Evolutionary conservation across 1,284 basidiomycete genomes (phyloP), one percentile per base, ranked within the genome.

Genomic region (Anthracocystis panici-leucophaei): DNA sequence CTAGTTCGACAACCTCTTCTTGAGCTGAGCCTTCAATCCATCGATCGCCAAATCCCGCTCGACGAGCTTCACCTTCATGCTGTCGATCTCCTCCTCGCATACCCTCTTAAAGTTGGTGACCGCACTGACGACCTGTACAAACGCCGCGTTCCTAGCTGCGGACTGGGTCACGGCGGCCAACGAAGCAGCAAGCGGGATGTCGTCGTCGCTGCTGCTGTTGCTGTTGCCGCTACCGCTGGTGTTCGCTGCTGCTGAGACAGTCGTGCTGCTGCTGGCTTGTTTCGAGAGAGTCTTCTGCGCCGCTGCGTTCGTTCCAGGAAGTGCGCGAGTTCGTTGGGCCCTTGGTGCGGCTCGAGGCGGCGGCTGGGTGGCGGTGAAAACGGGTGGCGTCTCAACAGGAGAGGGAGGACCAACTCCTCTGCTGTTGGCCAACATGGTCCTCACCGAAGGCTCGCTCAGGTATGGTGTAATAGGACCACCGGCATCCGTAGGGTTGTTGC

Each of bases 21-120:
- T 51, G 1, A 66, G n/a, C 45, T 53, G 29, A 12, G 63, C 66
- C 12, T 57, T 25, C 23, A 70, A 35, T 18, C 44, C 44, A 12
- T 66, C 53, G 27, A 70, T 66, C 16, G 54, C 7, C 1, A 60
- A 11, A 1, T 69, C 66, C 23, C 57, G 46, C 31, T 66, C 63
- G n/a, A 41, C 27, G 0, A 70, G 7, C 52, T 75, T 40, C 14
- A 23, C 49, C 31, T 41, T 29, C 20, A 70, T 11, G 14, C 33
- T 31, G 1, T 44, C 33, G 20, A 66, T 14, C 45, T 70, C 63
- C 3, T 33, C 18, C n/a, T 29, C 40, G 45, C 50, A 67, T 1
- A 55, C 50, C 14, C n/a, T 21, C 31, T 48, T 53, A 25, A 75
- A 31, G 40, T 59, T 58, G 8, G 16, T 25, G 3, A 75, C 40